Percentiles rank a stretch among this genome's conserved stretches.
These are phyloP conservation scores for Serendipita vermifera DNA, from an alignment of 768 basidiomycete species.

Conservation along the genomic window DNA sequence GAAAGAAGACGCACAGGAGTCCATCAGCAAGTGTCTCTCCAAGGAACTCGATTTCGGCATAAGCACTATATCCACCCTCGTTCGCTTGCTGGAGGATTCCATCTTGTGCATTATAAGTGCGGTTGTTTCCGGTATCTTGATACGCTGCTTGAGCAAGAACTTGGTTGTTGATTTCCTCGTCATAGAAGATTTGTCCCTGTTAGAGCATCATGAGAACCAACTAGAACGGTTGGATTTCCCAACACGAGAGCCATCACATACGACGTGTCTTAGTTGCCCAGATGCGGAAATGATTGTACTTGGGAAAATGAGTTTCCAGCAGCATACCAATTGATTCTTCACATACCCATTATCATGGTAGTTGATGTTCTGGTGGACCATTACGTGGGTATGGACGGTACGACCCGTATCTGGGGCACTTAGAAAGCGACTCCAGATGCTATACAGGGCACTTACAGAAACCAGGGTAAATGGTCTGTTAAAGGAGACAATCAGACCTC, in stretches of 20 bases:
- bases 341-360: constrained; percentile 3
- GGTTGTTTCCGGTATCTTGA: constrained; percentile 19
- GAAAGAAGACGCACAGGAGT: constrained; percentile 17
- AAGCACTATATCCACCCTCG: constrained; percentile 22
- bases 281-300: constrained; percentile 23
- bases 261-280: constrained; percentile 24
- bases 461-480: constrained; percentile 27
- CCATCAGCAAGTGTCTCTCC: constrained; percentile 22
- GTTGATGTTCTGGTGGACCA: constrained; percentile 21
- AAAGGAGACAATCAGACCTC: not conserved
- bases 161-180: constrained; percentile 23
- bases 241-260: not conserved
- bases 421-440: not conserved
- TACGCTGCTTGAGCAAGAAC: constrained; percentile 23
- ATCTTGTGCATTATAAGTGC: constrained; percentile 24
- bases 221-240: not conserved
- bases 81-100: constrained; percentile 18
- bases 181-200: constrained; percentile 30
- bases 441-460: constrained; percentile 14
- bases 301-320: not conserved
- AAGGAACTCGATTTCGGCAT: constrained; percentile 22
- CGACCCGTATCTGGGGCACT: constrained; percentile 19
- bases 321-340: not conserved
- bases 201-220: too few species aligned
- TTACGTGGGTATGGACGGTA: constrained; percentile 29